Base-by-base conservation (phyloP, 2,329 filamentous ascomycete genomes). In the Cladobotryum protrusum region DNA sequence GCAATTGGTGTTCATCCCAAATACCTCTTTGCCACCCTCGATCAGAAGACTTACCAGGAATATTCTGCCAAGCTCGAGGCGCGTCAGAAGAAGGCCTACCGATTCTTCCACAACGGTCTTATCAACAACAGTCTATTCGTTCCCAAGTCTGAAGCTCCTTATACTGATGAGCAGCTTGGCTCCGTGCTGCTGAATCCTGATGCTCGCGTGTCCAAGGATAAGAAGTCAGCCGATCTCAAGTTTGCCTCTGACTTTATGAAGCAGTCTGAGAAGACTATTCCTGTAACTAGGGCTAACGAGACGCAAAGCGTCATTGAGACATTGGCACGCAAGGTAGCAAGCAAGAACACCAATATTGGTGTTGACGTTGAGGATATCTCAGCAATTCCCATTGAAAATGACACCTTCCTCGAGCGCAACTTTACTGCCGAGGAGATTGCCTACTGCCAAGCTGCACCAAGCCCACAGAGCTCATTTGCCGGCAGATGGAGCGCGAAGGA, bases 71-170 rank as follows among this genome's bases (percentile, higher is more conserved):
- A 95, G 80, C 89, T 97, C 15, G 86, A 89, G 63, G 85, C 89
- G 36, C 83, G 93, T 56, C 95, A 99, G 72, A 97, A 96, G 89
- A 96, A 92, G 77, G 89, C 93, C 0, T 99, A 99, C 79, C 83
- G 93, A 57, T 97, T 89, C 82, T 96, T 95, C 84, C 95, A 99
- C 76, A 95, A 96, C 62, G 91, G 92, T 56, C 79, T 99, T 68
- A 91, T 97, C 79, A 96, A 95, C 79, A 97, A 99, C 78, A 89
- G 84, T 57, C 81, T 99, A 70, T 99, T 99, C 72, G 90, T 95
- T 55, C 91, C 95, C 69, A 99, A 99, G 83, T 80, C 81, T 64
- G 85, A 91, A 67, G 79, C 91, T 41, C 95, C 93, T 41, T 99
- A 97, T 74, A 84, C 83, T 42, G 89, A 96, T 48, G 84, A 87